Evolutionary conservation across 768 basidiomycete genomes (phyloP), one percentile per base, ranked within the genome.

Genomic region (Suillus plorans): DNA sequence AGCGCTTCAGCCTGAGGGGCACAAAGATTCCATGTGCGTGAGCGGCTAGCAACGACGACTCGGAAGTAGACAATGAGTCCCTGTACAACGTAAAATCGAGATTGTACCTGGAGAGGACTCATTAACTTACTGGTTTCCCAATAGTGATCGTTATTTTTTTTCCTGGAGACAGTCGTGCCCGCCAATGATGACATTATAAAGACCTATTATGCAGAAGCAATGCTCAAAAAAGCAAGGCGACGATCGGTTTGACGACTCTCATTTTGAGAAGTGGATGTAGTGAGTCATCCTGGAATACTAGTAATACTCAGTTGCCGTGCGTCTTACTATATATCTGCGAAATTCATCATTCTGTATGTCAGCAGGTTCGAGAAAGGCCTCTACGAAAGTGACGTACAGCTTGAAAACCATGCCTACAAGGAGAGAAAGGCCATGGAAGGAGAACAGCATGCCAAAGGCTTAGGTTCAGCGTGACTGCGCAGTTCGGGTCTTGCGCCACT

Each of bases 41-140:
- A 63, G 42, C 63, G 53, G 50, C 77, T 52, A 1, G 72, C 74
- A 59, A 80, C 78, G 53, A 74, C 76, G 49, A 79, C 16, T 66
- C 60, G 13, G 76, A 76, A 63, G 70, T 67, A 10, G 73, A 72
- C 8, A 78, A 71, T 5, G 73, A 71, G 69, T 72, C 72, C 71
- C 77, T 37, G 36, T 5, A 44, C 34, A 20, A 25, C 9, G 44
- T 25, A 13, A 13, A 49, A 18, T 52, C 20, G 14, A 52, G 52
- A 20, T 10, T 13, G 50, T 5, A 37, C 36, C 31, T 20, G 36
- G 53, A 59, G 25, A 12, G n/a, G 8, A 55, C 18, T 18, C 34
- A 9, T 22, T 16, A 16, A 63, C 62, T 63, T 31, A 60, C 62
- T n/a, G 56, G n/a, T 37, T 20, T 53, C 28, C 57, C 20, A 34